Percentiles rank a stretch among this genome's conserved stretches.
Evolutionary conservation across 148 eudicot genomes (phyloP).

Genomic region (Dysphania ambrosioides): DNA sequence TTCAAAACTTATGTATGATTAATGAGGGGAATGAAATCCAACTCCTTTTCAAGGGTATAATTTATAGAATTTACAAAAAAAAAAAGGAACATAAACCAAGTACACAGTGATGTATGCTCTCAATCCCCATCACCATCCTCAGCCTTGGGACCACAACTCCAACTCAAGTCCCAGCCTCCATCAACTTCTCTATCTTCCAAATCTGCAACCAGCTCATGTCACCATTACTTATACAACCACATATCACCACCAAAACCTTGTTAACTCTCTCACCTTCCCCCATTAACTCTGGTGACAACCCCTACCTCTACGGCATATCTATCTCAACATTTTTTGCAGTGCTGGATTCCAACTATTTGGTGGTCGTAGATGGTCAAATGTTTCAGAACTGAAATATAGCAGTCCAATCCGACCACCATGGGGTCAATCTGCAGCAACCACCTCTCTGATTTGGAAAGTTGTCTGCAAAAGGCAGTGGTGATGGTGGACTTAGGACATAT

Average conservation of each 20-base stretch:
- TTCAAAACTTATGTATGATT: background rate
- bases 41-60: too few relatives aligned
- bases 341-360: background rate
- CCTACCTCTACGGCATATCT: background rate
- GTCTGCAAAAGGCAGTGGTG: too few relatives aligned
- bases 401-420: background rate
- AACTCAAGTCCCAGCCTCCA: background rate
- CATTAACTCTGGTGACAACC: background rate
- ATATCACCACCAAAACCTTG: background rate
- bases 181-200: too few relatives aligned
- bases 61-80: too few relatives aligned
- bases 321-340: background rate
- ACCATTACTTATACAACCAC: background rate
- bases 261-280: slow-evolving; percentile 1
- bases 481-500: too few relatives aligned
- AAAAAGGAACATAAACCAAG: too few relatives aligned
- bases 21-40: background rate
- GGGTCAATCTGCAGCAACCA: too few relatives aligned
- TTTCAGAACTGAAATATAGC: background rate
- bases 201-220: background rate
- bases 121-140: background rate
- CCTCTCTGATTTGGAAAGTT: background rate
- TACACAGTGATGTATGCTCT: background rate
- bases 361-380: background rate
- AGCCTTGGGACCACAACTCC: background rate